Base-by-base conservation (phyloP, 192 early-diverging fungal species). In the Coemansia sp. region DNA sequence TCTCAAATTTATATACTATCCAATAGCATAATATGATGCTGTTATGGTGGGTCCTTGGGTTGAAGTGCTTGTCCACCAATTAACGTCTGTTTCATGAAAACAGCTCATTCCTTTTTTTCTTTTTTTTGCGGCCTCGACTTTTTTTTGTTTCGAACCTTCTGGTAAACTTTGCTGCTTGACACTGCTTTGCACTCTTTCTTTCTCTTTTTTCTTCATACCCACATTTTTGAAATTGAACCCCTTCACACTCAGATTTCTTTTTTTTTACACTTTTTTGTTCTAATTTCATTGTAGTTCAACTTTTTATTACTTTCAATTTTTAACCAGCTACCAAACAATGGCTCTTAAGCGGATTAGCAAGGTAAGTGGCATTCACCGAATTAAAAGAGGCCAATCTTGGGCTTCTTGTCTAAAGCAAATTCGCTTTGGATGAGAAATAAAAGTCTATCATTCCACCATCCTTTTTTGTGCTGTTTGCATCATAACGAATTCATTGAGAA, bases 331-430 rank as follows among this genome's bases (percentile, higher is more conserved):
- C 57, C 56, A 64, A 57, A 84, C 64, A 56, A 98, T 98, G 96
- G 95, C 96, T 83, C 84, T 95, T 56, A 97, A 97, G 87, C 92
- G 96, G 81, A 98, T 98, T 88, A 95, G 93, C 87, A 97, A 97
- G 92, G 95, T 93, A 87, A 66, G 83, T 40, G 37, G 1, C 23
- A 26, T 51, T 51, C n/a, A n/a, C n/a, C n/a, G n/a, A n/a, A n/a
- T n/a, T n/a, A n/a, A n/a, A n/a, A n/a, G n/a, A n/a, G 8, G 23
- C 7, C 7, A 23, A 7, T 13, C 26, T 51, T 13, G 21, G 6
- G 3, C 15, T 43, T 43, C 40, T 43, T 16, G 18, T 7, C 13
- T 16, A 18, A 43, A 18, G 40, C 1, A 4, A 43, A 43, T 43
- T 37, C 2, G 2, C 35, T 6, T 37, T 37, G 35, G 4, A 7